Evolutionary conservation across 176 grass and related monocot genomes (phyloP).

Genomic region (Oryza glaberrima): DNA sequence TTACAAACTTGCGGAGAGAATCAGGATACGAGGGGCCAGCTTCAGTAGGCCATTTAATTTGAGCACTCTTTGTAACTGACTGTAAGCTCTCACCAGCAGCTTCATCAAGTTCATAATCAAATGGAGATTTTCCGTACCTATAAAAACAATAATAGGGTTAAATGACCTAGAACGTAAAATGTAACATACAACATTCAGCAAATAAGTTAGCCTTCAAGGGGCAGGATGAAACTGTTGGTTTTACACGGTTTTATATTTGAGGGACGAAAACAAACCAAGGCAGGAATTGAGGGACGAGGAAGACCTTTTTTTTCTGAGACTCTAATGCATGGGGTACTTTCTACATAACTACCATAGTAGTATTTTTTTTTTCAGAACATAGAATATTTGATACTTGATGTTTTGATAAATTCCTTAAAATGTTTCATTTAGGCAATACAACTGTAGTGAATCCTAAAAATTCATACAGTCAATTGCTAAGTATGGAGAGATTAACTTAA

Average conservation of each 20-base stretch:
- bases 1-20: slow-evolving; percentile 67
- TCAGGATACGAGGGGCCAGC: slow-evolving; percentile 57
- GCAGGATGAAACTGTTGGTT: not conserved
- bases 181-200: not conserved
- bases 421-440: not conserved
- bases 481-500: not conserved
- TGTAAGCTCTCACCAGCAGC: slow-evolving; percentile 66
- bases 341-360: not conserved
- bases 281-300: not conserved
- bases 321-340: slow-evolving; percentile 7
- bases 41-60: slow-evolving; percentile 77
- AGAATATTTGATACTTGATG: not conserved
- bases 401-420: not conserved
- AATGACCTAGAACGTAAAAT: not conserved
- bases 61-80: slow-evolving; percentile 61
- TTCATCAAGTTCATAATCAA: slow-evolving; percentile 85
- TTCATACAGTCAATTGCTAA: not conserved
- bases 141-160: slow-evolving; percentile 6
- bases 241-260: no score
- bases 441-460: slow-evolving; percentile 1
- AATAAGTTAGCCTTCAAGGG: not conserved
- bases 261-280: no score
- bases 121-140: slow-evolving; percentile 85
- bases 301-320: no score
- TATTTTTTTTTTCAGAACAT: not conserved